phyloP scores from a whole-genome alignment of 2,329 filamentous ascomycete genomes.

The Xylaria digitata region DNA sequence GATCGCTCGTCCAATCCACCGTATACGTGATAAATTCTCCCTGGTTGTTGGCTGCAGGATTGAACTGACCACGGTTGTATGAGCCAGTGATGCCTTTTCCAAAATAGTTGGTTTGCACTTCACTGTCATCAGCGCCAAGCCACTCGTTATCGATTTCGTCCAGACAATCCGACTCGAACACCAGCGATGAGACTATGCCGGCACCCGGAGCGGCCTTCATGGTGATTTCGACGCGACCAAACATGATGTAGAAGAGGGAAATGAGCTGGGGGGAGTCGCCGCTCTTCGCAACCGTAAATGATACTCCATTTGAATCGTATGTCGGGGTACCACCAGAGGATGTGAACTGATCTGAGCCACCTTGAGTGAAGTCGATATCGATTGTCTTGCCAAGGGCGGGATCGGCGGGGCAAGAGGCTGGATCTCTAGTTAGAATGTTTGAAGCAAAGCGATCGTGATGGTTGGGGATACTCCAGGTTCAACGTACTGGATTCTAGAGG shows the following conservation, averaged over 20 bases:
- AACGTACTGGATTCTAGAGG: slow-evolving; percentile 48
- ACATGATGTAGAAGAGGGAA: slow-evolving; percentile 99
- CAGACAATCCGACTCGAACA: slow-evolving; percentile 88
- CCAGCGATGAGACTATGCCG: slow-evolving; percentile 92
- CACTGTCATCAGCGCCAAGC: slow-evolving; percentile 78
- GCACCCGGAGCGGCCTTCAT: slow-evolving; percentile 88
- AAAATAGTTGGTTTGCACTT: slow-evolving; percentile 98
- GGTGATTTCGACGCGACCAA: slow-evolving; percentile 86
- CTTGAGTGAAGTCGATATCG: slow-evolving; percentile 83
- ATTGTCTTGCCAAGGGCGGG: slow-evolving; percentile 86
- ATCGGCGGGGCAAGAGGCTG: slow-evolving; percentile 78
- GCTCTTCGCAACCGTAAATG: slow-evolving; percentile 80
- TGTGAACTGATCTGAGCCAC: slow-evolving; percentile 81
- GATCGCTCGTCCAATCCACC: slow-evolving; percentile 88
- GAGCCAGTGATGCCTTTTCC: slow-evolving; percentile 86
- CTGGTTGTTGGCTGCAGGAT: slow-evolving; percentile 77
- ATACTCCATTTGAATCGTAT: slow-evolving; percentile 81
- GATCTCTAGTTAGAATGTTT: slow-evolving; percentile 44
- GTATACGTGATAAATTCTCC: slow-evolving; percentile 84
- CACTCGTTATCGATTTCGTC: slow-evolving; percentile 99
- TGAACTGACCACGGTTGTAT: slow-evolving; percentile 90
- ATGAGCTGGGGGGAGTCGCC: slow-evolving; percentile 88
- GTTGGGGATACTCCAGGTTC: not conserved
- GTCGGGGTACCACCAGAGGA: slow-evolving; percentile 73
- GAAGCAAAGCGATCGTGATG: slow-evolving; percentile 6